phyloP scores from a whole-genome alignment of 352 stramenopile genomes.

The Pythium myriotylum region DNA sequence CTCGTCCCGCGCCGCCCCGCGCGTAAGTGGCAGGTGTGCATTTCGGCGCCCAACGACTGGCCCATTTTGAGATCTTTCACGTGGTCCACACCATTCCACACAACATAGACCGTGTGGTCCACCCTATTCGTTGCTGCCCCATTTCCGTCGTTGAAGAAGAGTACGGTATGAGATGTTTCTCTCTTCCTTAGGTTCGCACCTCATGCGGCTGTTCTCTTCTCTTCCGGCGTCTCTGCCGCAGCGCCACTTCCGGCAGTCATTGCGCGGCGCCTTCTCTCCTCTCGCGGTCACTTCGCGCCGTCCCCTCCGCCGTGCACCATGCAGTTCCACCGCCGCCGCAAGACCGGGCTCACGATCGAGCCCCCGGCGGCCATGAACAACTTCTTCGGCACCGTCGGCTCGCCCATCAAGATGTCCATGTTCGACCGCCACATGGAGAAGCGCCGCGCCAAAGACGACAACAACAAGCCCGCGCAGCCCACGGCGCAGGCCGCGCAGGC shows the following conservation, averaged over 20 bases:
- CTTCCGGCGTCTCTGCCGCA: too few species aligned
- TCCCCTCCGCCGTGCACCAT: slow-evolving; percentile 2
- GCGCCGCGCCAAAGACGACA: slow-evolving; percentile 21
- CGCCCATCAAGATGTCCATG: slow-evolving; percentile 66
- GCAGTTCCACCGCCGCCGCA: slow-evolving; percentile 52
- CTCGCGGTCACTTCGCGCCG: too few species aligned
- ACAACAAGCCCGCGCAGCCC: slow-evolving; percentile 2
- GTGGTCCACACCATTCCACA: neutral
- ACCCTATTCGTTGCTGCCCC: too few species aligned
- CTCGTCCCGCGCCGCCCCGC: too few species aligned
- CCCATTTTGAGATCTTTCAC: too few species aligned
- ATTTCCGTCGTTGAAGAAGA: too few species aligned
- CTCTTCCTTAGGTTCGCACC: slow-evolving; percentile 1
- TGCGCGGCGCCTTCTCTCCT: too few species aligned
- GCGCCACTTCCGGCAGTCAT: too few species aligned
- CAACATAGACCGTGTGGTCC: too few species aligned
- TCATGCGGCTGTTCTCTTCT: neutral
- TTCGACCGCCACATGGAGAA: slow-evolving; percentile 32
- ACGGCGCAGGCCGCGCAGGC: neutral
- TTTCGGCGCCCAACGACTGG: too few species aligned
- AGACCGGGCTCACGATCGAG: slow-evolving; percentile 14
- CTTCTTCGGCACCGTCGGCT: slow-evolving; percentile 76
- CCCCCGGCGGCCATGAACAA: slow-evolving; percentile 40
- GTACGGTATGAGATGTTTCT: neutral
- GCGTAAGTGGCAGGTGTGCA: too few species aligned